phyloP scores from a whole-genome alignment of 805 yeast species.

The Wickerhamomyces bisporus region DNA sequence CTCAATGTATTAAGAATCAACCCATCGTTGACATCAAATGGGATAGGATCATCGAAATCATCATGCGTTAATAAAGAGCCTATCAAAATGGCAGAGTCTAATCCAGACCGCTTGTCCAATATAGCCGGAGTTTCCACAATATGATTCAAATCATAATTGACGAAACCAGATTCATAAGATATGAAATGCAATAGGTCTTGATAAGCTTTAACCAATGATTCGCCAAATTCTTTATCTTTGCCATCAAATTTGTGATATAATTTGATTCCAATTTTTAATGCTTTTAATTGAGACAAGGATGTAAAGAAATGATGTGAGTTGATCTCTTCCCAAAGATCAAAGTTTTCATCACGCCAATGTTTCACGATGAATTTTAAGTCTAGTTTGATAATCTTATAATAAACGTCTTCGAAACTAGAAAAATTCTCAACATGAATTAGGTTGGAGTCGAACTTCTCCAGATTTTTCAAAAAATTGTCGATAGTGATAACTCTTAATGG shows the following conservation, averaged over 20 bases:
- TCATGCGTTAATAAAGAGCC: constrained; percentile 38
- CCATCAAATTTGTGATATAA: constrained; percentile 30
- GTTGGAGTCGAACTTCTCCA: constrained; percentile 29
- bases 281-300: constrained; percentile 64
- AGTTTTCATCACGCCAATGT: constrained; percentile 63
- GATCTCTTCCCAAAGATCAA: constrained; percentile 93
- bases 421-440: constrained; percentile 25
- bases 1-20: constrained; percentile 58
- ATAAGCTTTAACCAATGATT: constrained; percentile 16
- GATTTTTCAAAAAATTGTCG: constrained; percentile 44
- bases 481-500: constrained; percentile 71
- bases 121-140: constrained; percentile 64
- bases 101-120: constrained; percentile 52
- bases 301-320: constrained; percentile 76
- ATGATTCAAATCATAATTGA: constrained; percentile 40
- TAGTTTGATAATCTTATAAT: constrained; percentile 49
- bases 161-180: constrained; percentile 29
- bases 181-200: constrained; percentile 23
- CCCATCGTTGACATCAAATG: constrained; percentile 57
- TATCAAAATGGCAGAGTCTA: constrained; percentile 69
- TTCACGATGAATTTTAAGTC: constrained; percentile 61
- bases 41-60: constrained; percentile 45
- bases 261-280: constrained; percentile 52
- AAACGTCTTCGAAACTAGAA: constrained; percentile 32
- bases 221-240: constrained; percentile 22